A percentile compares a stretch with the other conserved stretches of the same genome.
phyloP scores from a whole-genome alignment of 2,329 filamentous ascomycete species.

The Cytospora piceicola region DNA sequence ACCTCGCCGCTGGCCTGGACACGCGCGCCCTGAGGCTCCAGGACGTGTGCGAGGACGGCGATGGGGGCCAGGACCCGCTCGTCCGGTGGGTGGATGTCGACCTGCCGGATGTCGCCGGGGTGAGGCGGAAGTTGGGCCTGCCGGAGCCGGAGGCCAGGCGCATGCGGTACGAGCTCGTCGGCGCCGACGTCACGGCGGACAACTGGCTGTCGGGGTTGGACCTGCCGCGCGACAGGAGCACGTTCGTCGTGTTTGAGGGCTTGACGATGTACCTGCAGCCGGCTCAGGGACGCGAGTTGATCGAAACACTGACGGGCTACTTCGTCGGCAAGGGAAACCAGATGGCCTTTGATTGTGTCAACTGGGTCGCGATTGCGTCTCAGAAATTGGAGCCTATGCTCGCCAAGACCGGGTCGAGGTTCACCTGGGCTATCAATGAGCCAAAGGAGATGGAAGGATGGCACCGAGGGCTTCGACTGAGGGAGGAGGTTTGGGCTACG shows the following conservation, averaged over 20 bases:
- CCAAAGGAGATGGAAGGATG: slow-evolving; percentile 18
- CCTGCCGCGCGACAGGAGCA: slow-evolving; percentile 14
- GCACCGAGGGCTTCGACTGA: slow-evolving; percentile 7
- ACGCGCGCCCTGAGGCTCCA: slow-evolving; percentile 27
- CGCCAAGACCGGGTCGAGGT: slow-evolving; percentile 15
- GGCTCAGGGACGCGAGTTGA: slow-evolving; percentile 7
- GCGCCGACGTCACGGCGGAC: slow-evolving; percentile 25
- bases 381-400: slow-evolving; percentile 24
- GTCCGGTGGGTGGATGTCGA: slow-evolving; percentile 29
- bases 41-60: not conserved
- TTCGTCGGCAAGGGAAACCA: slow-evolving; percentile 19
- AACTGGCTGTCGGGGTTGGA: slow-evolving; percentile 23
- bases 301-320: slow-evolving; percentile 23
- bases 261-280: slow-evolving; percentile 30
- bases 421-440: slow-evolving; percentile 25
- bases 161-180: slow-evolving; percentile 18
- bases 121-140: slow-evolving; percentile 17
- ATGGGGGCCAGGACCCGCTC: not conserved
- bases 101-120: slow-evolving; percentile 26
- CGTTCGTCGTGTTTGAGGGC: slow-evolving; percentile 29
- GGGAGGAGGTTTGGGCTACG: slow-evolving; percentile 7
- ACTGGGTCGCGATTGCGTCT: slow-evolving; percentile 3
- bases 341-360: slow-evolving; percentile 28
- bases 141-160: slow-evolving; percentile 7
- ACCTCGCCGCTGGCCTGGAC: slow-evolving; percentile 29